Evolutionary conservation across 169 alveolate species (phyloP), one percentile per base, ranked within the genome.

Genomic region (Plasmodium malariae): DNA sequence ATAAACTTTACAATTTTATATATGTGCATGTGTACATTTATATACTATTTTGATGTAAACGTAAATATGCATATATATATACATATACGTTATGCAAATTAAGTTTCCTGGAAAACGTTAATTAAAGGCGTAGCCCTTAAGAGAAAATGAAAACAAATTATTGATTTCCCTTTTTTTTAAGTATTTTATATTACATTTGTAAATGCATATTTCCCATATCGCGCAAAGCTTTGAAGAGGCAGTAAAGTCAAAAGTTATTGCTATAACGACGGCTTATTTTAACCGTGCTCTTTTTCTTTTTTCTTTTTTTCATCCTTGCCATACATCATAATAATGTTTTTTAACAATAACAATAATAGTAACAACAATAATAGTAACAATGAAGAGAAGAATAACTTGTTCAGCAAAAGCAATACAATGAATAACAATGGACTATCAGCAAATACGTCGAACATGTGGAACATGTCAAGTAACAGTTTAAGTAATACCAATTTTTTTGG

Each of bases 391-490:
- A 76, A 76, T 40, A 83, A 80, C 36, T 26, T 83, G 57, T 83
- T 83, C 49, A 71, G 54, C 24, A 83, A 83, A 45, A 83, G 49
- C 49, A 83, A 26, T 48, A 40, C 48, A 40, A 28, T 49, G 65
- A 83, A 60, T 83, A 83, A 76, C 76, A 76, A 67, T 65, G 76
- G 89, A n/a, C 40, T 34, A 3, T 67, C 30, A 49, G 71, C 71
- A 43, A 65, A 36, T 57, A 57, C 54, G 65, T 11, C 85, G 19
- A 83, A 83, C 43, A 83, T 83, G 85, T 83, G 91, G 91, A 68
- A 32, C 49, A 34, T 83, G 65, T 72, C 78, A 36, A 83, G 67
- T 63, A 59, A 57, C 60, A 83, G 67, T 67, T 67, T 83, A 70
- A 49, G 71, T 3, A 83, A 83, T 71, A 67, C 21, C 69, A 67